Conservation (phyloP, 78 protist species). For the Salpingoeca rosetta region DNA sequence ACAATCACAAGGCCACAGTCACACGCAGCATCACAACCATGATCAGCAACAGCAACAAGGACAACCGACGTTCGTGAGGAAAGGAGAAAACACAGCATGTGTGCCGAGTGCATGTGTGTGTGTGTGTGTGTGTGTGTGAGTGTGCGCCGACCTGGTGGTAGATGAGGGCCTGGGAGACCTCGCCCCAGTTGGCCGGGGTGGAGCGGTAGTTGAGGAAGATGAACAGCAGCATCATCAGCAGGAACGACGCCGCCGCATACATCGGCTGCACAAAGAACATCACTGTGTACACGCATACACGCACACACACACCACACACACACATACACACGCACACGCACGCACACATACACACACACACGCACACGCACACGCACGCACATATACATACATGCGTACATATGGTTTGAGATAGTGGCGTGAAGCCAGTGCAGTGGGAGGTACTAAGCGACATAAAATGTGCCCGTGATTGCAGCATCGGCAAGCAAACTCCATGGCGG, state of each 20-base stretch:
- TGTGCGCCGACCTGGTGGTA: constrained; percentile 38
- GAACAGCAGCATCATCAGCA: constrained; percentile 8
- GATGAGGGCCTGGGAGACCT: constrained; percentile 49
- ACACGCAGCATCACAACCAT: too few species aligned
- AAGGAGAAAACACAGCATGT: neutral
- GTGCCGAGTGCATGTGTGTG: neutral
- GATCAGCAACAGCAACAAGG: neutral
- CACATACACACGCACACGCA: neutral
- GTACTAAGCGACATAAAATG: too few species aligned
- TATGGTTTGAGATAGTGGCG: too few species aligned
- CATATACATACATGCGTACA: neutral
- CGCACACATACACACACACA: neutral
- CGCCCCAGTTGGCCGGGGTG: constrained; percentile 38
- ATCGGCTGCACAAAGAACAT: constrained; percentile 19
- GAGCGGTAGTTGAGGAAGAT: neutral
- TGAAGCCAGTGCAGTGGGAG: too few species aligned
- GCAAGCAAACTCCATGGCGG: neutral
- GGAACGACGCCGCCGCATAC: neutral
- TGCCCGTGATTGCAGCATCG: neutral
- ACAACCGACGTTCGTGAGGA: neutral
- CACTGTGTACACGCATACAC: too few species aligned
- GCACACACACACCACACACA: too few species aligned
- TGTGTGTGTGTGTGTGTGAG: neutral
- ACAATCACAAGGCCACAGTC: neutral
- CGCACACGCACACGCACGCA: neutral